phyloP scores from a whole-genome alignment of 345 rosid species.

The Populus deltoides region DNA sequence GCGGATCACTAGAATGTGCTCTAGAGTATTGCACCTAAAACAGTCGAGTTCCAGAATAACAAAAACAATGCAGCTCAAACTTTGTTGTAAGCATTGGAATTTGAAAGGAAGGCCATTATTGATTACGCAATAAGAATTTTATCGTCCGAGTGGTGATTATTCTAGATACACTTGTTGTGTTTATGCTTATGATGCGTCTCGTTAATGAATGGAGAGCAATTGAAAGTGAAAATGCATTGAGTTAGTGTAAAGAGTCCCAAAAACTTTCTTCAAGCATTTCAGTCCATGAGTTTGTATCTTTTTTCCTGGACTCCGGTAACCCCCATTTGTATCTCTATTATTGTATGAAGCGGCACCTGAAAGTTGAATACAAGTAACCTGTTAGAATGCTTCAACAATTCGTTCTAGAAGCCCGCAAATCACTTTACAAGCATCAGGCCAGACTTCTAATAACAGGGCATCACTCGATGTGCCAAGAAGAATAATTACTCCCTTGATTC shows the following conservation, averaged over 20 bases:
- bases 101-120: background rate
- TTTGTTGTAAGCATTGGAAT: background rate
- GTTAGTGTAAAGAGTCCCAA: background rate
- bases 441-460: background rate
- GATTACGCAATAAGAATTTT: background rate
- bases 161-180: background rate
- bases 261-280: slow-evolving; percentile 10
- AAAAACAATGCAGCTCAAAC: background rate
- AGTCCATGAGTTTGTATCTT: slow-evolving; percentile 98
- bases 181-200: slow-evolving; percentile 6
- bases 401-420: background rate
- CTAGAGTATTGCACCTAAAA: background rate
- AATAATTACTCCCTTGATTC: background rate
- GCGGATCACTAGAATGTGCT: background rate
- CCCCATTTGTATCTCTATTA: slow-evolving; percentile 99
- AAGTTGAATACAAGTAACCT: background rate
- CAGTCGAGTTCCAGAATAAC: background rate
- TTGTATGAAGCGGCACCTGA: slow-evolving; percentile 96
- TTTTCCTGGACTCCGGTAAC: slow-evolving; percentile 99
- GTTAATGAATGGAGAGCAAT: slow-evolving; percentile 20
- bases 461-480: background rate
- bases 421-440: background rate
- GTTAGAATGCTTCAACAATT: background rate
- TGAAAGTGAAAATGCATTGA: background rate
- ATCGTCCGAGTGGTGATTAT: background rate